Evolutionary conservation across 1,284 basidiomycete species (phyloP).

Genomic region (Trametes polyzona): DNA sequence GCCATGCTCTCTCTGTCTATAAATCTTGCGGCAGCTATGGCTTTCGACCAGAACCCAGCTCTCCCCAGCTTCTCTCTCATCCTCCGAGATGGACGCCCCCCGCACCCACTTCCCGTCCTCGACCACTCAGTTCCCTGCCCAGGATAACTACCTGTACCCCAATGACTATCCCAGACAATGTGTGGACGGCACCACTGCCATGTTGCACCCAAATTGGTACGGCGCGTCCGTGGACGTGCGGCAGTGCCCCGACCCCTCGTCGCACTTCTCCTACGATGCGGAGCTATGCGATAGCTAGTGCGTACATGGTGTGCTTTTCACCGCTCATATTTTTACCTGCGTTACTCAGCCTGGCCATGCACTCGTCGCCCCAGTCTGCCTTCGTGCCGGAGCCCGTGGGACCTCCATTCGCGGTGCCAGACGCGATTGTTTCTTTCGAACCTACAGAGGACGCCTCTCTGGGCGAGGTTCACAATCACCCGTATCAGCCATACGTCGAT

Average conservation of each 20-base stretch:
- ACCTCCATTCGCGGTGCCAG: no score
- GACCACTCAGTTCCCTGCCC: neutral
- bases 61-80: neutral
- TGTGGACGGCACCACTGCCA: neutral
- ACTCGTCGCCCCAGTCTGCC: no score
- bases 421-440: no score
- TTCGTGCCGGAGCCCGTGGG: no score
- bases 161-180: no score
- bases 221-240: neutral
- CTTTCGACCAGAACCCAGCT: neutral
- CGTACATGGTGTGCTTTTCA: no score
- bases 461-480: no score
- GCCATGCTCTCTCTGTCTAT: neutral
- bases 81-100: constrained; percentile 2
- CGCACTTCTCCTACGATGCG: neutral
- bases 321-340: neutral
- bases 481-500: no score
- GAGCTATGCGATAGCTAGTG: constrained; percentile 3
- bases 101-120: neutral
- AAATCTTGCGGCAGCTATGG: neutral
- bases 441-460: no score
- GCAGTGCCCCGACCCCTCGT: neutral
- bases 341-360: neutral
- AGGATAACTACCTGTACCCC: neutral
- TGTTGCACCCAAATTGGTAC: neutral